Evolutionary conservation across 305 asterid genomes (phyloP).

Genomic region (Fraxinus greggii): DNA sequence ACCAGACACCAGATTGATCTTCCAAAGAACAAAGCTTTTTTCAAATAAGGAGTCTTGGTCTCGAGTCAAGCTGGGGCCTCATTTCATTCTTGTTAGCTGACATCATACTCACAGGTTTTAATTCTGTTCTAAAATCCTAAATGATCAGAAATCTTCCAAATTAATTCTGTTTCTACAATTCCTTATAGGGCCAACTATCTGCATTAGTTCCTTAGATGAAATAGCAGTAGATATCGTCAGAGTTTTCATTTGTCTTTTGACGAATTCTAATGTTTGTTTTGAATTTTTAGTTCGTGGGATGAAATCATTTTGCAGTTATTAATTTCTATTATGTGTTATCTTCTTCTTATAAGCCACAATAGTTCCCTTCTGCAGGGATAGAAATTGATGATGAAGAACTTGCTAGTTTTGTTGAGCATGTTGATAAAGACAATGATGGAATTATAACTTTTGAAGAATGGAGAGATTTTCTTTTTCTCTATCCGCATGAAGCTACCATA

Average conservation of each 20-base stretch:
- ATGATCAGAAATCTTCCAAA: not conserved
- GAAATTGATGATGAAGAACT: conserved; percentile 89
- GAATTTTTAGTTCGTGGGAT: not conserved
- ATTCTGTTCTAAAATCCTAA: not conserved
- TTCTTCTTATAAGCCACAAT: conserved; percentile 70
- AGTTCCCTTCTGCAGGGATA: conserved; percentile 83
- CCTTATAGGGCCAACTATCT: conserved; percentile 1
- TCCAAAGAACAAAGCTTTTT: not conserved
- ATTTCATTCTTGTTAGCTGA: not conserved
- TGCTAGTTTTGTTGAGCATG: conserved; percentile 93
- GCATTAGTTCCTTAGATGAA: conserved; percentile 10
- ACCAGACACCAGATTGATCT: not conserved
- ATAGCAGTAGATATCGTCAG: not conserved
- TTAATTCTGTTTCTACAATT: not conserved
- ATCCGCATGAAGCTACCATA: conserved; percentile 91
- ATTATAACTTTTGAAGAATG: conserved; percentile 96
- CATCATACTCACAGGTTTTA: not conserved
- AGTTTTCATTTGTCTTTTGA: not conserved
- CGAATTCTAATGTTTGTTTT: not conserved
- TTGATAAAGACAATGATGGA: conserved; percentile 92
- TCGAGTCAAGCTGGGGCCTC: not conserved
- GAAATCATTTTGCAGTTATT: conserved; percentile 10
- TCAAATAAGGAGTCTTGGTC: not conserved
- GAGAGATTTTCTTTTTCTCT: conserved; percentile 91
- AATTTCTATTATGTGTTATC: conserved; percentile 22